Percentiles rank a stretch among this genome's conserved stretches.
Evolutionary conservation across 495 filamentous ascomycete genomes (phyloP).

Genomic region (Podospora bellae-mahoneyi): DNA sequence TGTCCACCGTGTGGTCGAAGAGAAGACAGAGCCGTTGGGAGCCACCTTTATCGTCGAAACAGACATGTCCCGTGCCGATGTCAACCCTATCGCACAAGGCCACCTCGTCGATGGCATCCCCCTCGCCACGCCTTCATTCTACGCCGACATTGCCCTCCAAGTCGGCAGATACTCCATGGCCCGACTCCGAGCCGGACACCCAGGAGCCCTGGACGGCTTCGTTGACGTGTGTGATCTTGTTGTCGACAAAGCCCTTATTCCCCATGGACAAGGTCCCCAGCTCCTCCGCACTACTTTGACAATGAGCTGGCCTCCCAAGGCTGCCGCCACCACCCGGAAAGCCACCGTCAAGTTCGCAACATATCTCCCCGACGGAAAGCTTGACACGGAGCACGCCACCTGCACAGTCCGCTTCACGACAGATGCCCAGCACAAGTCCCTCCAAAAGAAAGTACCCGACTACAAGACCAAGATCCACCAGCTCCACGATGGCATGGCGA

Average conservation of each 20-base stretch:
- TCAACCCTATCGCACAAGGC: conserved; percentile 56
- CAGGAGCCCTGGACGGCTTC: conserved; percentile 32
- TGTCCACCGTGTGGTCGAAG: conserved; percentile 51
- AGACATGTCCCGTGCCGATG: conserved; percentile 54
- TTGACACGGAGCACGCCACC: not conserved
- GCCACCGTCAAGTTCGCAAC: conserved; percentile 39
- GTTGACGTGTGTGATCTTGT: conserved; percentile 57
- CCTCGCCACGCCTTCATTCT: conserved; percentile 52
- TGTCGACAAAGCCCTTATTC: conserved; percentile 61
- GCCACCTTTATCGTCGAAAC: conserved; percentile 59
- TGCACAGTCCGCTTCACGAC: not conserved
- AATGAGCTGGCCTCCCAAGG: conserved; percentile 23
- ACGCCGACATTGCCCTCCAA: conserved; percentile 70
- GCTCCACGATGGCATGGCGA: conserved; percentile 3
- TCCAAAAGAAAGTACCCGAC: conserved; percentile 39
- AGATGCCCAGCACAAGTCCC: not conserved
- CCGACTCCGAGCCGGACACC: conserved; percentile 38
- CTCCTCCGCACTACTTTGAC: no score
- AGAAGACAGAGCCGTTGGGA: conserved; percentile 45
- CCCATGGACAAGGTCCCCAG: conserved; percentile 33
- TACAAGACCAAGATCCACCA: conserved; percentile 1
- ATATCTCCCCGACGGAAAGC: conserved; percentile 31
- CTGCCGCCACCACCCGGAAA: conserved; percentile 28
- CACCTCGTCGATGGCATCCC: conserved; percentile 61
- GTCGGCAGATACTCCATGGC: conserved; percentile 60